Evolutionary conservation across 495 filamentous ascomycete species (phyloP).

Genomic region (Penicillium canescens): DNA sequence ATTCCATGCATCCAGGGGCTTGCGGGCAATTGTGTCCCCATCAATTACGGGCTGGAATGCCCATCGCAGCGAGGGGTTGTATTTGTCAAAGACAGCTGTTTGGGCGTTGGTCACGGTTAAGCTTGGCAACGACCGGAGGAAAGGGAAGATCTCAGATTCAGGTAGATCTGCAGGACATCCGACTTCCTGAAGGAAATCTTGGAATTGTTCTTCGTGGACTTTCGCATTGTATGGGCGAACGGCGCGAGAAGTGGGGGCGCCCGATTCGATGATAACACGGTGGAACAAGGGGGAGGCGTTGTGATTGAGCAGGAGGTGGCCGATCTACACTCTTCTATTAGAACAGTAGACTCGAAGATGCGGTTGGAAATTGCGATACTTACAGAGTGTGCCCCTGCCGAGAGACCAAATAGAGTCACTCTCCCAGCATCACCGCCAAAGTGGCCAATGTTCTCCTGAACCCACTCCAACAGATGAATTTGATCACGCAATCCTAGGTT

Average conservation of each 20-base stretch:
- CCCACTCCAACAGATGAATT: conserved; percentile 58
- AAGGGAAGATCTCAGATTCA: conserved; percentile 48
- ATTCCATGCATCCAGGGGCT: conserved; percentile 57
- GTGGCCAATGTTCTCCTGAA: conserved; percentile 55
- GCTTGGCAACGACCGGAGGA: conserved; percentile 50
- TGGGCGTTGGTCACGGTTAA: conserved; percentile 48
- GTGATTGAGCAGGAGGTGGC: conserved; percentile 63
- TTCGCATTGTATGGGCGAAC: conserved; percentile 54
- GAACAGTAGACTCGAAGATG: neutral
- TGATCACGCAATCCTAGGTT: conserved; percentile 69
- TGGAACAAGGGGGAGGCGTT: conserved; percentile 49
- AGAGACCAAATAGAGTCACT: conserved; percentile 63
- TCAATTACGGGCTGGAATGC: conserved; percentile 71
- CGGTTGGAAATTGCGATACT: conserved; percentile 3
- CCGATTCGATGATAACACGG: conserved; percentile 65
- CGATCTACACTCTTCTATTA: conserved; percentile 46
- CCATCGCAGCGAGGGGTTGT: conserved; percentile 58
- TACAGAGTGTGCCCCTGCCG: conserved; percentile 64
- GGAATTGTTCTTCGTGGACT: conserved; percentile 60
- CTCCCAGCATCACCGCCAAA: conserved; percentile 65
- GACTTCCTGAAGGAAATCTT: conserved; percentile 53
- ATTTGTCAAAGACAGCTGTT: conserved; percentile 51
- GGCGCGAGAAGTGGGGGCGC: conserved; percentile 60
- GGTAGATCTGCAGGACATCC: conserved; percentile 35
- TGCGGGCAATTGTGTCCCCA: conserved; percentile 52